Evolutionary conservation across 2,329 filamentous ascomycete species (phyloP), one percentile per base, ranked within the genome.

Genomic region (Diaporthe sp.): DNA sequence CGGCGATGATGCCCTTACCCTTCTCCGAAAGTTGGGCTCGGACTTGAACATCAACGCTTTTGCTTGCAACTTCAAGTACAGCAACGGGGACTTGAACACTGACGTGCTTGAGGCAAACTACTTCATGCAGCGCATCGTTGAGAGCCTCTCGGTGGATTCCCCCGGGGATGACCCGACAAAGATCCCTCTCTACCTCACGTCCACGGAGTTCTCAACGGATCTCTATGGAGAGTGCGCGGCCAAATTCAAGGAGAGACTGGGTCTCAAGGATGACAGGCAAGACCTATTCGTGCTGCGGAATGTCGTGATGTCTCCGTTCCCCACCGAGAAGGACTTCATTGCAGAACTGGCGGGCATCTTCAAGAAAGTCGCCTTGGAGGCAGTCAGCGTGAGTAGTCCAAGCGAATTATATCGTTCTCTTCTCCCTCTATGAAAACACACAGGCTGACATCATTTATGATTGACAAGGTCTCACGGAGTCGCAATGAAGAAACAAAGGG

Each of bases 21-120:
- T 87, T 1, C 82, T 88, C 39, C 81, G 84, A 0, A 80, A 82
- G 0, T 76, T 88, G 0, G 86, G 86, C 0, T 87, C 86, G 0
- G 87, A 88, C n/a, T 79, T 86, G 10, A 88, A 86, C 77, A 87
- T 88, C 78, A 87, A 88, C 75, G 83, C 84, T 9, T 86, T 88
- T 68, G 80, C 85, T 0, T 78, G 85, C 37, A 88, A 88, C 76
- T 89, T 85, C 81, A 81, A 82, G 3, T 77, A 86, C 57, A 70
- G 79, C 0, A 77, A 87, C 19, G 85, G 84, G 0, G 79, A 58
- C 0, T 79, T 86, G 22, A 88, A 88, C 75, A 80, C 79, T 0
- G 86, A 88, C 60, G 80, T 88, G 2, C 86, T 87, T 74, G 86
- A 88, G 76, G 86, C 87, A 5, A 88, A 88, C 75, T 86, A 88